Conservation (phyloP, 345 rosid genomes). For the Lumnitzera littorea region DNA sequence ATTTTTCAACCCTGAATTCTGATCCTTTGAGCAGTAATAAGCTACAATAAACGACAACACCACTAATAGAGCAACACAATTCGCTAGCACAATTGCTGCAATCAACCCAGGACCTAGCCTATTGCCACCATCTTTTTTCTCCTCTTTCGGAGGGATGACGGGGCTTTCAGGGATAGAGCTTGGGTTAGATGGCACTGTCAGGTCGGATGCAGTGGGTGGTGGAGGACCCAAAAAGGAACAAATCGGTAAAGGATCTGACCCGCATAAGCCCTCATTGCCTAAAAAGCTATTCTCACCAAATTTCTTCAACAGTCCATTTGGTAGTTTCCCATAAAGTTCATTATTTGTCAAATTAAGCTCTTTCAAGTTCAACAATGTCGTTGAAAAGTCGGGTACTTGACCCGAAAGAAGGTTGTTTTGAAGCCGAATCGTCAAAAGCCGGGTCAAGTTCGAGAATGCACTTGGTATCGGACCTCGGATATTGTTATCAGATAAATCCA, state of each 20-base stretch:
- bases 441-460: conserved; percentile 41
- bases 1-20: conserved; percentile 26
- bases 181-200: conserved; percentile 74
- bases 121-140: conserved; percentile 11
- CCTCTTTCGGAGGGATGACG: conserved; percentile 11
- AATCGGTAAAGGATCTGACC: conserved; percentile 52
- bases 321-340: conserved; percentile 60
- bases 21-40: conserved; percentile 52
- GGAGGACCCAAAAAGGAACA: conserved; percentile 47
- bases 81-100: conserved; percentile 63
- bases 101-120: conserved; percentile 56
- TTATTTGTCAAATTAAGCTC: conserved; percentile 67
- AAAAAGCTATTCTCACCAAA: conserved; percentile 55
- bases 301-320: conserved; percentile 42
- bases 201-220: conserved; percentile 23
- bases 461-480: conserved; percentile 55
- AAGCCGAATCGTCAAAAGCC: conserved; percentile 65
- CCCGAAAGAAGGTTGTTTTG: conserved; percentile 82
- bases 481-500: conserved; percentile 83
- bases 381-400: conserved; percentile 62
- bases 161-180: conserved; percentile 60
- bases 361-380: conserved; percentile 27
- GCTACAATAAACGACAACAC: conserved; percentile 55
- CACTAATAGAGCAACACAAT: conserved; percentile 47
- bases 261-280: conserved; percentile 81